Conservation (phyloP, 805 yeast species). For the Sporopachydermia lactativora region DNA sequence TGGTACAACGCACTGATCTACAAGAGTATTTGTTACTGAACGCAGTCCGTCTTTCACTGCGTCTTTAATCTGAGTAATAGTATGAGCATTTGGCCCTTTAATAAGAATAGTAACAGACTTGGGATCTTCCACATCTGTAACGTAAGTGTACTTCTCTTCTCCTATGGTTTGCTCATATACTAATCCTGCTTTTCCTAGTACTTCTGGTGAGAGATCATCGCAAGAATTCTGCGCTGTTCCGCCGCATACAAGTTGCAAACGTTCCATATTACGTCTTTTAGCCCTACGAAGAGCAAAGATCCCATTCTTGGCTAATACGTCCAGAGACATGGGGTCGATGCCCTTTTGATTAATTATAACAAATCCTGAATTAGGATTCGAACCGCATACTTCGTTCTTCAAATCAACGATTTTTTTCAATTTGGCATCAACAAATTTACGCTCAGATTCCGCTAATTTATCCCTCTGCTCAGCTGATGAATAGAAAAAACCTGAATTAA, state of each 20-base stretch:
- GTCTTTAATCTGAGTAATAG: constrained; percentile 84
- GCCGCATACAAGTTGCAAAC: constrained; percentile 89
- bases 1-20: constrained; percentile 76
- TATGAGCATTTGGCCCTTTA: constrained; percentile 85
- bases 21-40: constrained; percentile 82
- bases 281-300: constrained; percentile 95
- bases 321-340: constrained; percentile 95
- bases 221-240: constrained; percentile 97
- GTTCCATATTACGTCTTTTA: constrained; percentile 97
- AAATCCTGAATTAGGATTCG: constrained; percentile 60
- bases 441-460: constrained; percentile 81
- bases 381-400: constrained; percentile 82
- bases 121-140: constrained; percentile 78
- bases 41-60: constrained; percentile 96
- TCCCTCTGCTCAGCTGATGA: constrained; percentile 94
- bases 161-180: constrained; percentile 91
- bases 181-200: constrained; percentile 79
- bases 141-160: constrained; percentile 94
- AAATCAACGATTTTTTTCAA: constrained; percentile 81
- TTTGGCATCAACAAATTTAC: constrained; percentile 90
- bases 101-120: constrained; percentile 84
- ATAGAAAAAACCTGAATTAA: constrained; percentile 89
- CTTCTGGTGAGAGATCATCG: constrained; percentile 70
- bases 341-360: constrained; percentile 97
- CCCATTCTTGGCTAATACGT: constrained; percentile 82